phyloP scores from a whole-genome alignment of 2,329 filamentous ascomycete genomes.

The Orbilia quercus region DNA sequence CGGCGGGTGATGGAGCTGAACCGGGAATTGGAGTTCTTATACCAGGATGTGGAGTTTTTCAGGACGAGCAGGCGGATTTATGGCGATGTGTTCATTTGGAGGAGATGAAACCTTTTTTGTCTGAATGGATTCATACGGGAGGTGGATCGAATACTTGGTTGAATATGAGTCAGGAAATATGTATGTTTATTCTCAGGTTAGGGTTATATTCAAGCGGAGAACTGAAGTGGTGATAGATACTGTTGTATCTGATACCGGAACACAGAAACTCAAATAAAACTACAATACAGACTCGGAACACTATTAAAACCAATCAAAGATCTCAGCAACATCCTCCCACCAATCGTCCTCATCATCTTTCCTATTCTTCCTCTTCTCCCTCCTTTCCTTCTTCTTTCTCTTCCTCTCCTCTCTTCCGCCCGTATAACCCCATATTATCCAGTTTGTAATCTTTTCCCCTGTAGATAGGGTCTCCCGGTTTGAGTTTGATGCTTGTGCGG shows the following conservation, averaged over 20 bases:
- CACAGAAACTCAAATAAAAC: too few species aligned
- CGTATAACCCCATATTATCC: conserved; percentile 11
- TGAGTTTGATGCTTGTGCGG: not conserved
- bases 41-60: conserved; percentile 26
- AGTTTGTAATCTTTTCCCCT: conserved; percentile 9
- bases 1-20: conserved; percentile 8
- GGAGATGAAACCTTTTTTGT: conserved; percentile 11
- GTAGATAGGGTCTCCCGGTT: not conserved
- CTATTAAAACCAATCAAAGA: too few species aligned
- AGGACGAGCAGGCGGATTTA: conserved; percentile 7
- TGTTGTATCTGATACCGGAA: too few species aligned
- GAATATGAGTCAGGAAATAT: too few species aligned
- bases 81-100: conserved; percentile 37
- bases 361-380: not conserved
- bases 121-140: not conserved
- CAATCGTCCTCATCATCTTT: conserved; percentile 15
- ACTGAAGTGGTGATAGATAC: too few species aligned
- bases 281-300: too few species aligned
- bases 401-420: not conserved
- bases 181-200: too few species aligned
- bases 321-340: conserved; percentile 6
- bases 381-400: conserved; percentile 6
- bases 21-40: conserved; percentile 22
- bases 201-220: too few species aligned
- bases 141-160: too few species aligned